Evolutionary conservation across 345 rosid genomes (phyloP).

Genomic region (Eucalyptus sp.): DNA sequence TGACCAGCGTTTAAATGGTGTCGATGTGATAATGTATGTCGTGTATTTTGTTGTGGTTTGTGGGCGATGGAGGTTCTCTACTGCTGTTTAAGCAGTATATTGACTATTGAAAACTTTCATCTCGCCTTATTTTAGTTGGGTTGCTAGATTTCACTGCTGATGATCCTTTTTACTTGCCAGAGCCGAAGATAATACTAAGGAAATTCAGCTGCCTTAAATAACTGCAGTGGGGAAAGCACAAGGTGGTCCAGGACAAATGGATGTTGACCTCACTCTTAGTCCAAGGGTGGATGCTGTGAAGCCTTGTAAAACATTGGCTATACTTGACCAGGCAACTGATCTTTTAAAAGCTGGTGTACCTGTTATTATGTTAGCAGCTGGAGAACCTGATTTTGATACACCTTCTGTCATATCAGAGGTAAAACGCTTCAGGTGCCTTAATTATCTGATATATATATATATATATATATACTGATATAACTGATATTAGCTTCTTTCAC

Average conservation of each 20-base stretch:
- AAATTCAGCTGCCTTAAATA: slow-evolving; percentile 6
- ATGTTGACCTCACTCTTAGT: slow-evolving; percentile 54
- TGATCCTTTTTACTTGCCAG: neutral
- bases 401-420: slow-evolving; percentile 73
- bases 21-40: neutral
- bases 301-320: slow-evolving; percentile 87
- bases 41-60: neutral
- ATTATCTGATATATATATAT: neutral
- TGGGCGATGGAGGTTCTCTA: neutral
- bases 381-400: slow-evolving; percentile 96
- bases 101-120: neutral
- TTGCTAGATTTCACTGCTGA: neutral
- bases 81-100: neutral
- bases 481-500: neutral
- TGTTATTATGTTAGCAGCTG: slow-evolving; percentile 81
- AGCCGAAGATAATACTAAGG: slow-evolving; percentile 11
- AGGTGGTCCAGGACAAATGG: slow-evolving; percentile 13
- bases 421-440: neutral
- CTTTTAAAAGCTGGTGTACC: slow-evolving; percentile 84
- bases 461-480: no score
- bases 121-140: neutral
- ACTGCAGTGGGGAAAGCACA: slow-evolving; percentile 30
- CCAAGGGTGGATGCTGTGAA: slow-evolving; percentile 74
- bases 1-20: neutral
- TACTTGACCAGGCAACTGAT: slow-evolving; percentile 84